Conservation (phyloP, 2,329 filamentous ascomycete genomes). For the Mycocentrospora acerina region DNA sequence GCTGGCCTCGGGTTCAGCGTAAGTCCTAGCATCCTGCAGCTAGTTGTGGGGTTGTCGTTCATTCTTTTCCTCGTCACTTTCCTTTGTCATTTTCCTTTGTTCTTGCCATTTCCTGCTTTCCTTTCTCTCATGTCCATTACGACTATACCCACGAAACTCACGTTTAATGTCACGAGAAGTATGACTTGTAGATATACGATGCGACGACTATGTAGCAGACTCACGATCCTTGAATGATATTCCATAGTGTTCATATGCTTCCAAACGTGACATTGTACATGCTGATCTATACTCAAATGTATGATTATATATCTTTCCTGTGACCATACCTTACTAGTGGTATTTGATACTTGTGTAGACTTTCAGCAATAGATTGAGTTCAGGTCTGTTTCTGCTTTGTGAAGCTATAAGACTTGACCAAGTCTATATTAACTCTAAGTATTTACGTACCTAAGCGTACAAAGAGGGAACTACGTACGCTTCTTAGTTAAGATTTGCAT, state of each 20-base stretch:
- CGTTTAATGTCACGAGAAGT: constrained; percentile 1
- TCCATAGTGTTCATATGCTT: constrained; percentile 6
- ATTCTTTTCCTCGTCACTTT: constrained; percentile 5
- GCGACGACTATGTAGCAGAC: constrained; percentile 18
- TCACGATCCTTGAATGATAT: constrained; percentile 26
- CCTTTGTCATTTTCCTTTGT: constrained; percentile 3
- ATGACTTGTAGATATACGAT: constrained; percentile 18
- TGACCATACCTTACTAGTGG: too few relatives aligned
- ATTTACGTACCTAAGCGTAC: too few relatives aligned
- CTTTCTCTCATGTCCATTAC: constrained; percentile 12
- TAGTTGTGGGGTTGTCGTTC: constrained; percentile 6
- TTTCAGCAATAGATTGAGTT: too few relatives aligned
- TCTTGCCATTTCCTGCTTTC: constrained; percentile 1
- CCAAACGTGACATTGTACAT: too few relatives aligned
- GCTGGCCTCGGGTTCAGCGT: constrained; percentile 16
- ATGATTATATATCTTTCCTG: too few relatives aligned
- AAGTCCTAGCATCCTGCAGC: constrained; percentile 33
- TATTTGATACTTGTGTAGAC: too few relatives aligned
- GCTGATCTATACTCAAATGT: too few relatives aligned
- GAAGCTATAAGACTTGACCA: too few relatives aligned
- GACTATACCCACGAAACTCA: constrained; percentile 12
- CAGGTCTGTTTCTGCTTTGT: too few relatives aligned
- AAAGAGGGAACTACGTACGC: too few relatives aligned
- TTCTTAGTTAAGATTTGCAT: too few relatives aligned
- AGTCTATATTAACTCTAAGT: too few relatives aligned